Conservation (phyloP, 2,329 filamentous ascomycete species). For the Colletotrichum sp. region DNA sequence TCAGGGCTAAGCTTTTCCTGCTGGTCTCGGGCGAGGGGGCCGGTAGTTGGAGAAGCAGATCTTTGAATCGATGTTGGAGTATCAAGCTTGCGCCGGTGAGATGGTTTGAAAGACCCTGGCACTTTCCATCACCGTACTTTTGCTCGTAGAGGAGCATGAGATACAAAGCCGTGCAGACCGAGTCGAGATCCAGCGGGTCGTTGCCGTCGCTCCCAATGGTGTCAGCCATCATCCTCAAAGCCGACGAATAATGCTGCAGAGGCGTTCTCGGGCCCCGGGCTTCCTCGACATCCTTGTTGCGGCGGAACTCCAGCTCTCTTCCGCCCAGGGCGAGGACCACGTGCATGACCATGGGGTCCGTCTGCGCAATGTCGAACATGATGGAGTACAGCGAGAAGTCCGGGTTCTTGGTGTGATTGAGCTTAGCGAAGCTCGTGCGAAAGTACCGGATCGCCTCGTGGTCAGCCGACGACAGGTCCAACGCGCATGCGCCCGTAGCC, state of each 20-base stretch:
- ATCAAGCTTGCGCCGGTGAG: constrained; percentile 34
- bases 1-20: constrained; percentile 4
- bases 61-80: constrained; percentile 28
- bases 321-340: constrained; percentile 36
- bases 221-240: constrained; percentile 34
- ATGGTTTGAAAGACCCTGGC: constrained; percentile 34
- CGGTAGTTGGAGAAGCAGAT: constrained; percentile 10
- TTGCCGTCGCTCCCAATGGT: constrained; percentile 26
- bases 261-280: constrained; percentile 16
- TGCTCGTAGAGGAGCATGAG: constrained; percentile 42
- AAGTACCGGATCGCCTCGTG: constrained; percentile 40
- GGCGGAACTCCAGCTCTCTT: constrained; percentile 32
- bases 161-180: constrained; percentile 34
- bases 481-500: constrained; percentile 22
- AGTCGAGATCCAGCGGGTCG: constrained; percentile 30
- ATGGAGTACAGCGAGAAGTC: constrained; percentile 38
- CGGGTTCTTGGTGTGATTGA: constrained; percentile 40
- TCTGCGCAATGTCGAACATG: constrained; percentile 35
- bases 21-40: constrained; percentile 13
- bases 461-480: constrained; percentile 31
- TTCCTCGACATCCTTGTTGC: constrained; percentile 12
- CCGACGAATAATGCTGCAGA: constrained; percentile 33
- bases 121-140: constrained; percentile 37
- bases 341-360: constrained; percentile 39
- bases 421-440: constrained; percentile 36